A percentile compares a stretch with the other conserved stretches of the same genome.
These are phyloP conservation scores for Atkinsonella hypoxylon DNA, from an alignment of 2,329 filamentous ascomycete genomes.

Conservation along the genomic window DNA sequence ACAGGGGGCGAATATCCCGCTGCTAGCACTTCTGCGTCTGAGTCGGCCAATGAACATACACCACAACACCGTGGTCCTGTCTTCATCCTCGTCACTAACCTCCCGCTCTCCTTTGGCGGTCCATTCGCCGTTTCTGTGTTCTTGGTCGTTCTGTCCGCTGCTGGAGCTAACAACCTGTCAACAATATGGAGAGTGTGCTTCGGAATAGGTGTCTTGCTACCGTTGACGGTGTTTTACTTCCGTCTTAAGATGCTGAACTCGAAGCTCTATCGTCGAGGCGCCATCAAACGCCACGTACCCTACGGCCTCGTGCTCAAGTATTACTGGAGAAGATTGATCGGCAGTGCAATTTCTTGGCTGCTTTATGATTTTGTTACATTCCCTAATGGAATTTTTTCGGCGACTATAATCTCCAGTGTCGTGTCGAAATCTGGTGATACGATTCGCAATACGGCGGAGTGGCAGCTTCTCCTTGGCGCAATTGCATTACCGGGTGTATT, in stretches of 20 bases:
- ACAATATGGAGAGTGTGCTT: constrained; percentile 38
- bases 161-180: constrained; percentile 21
- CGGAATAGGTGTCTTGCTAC: constrained; percentile 34
- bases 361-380: constrained; percentile 38
- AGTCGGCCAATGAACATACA: constrained; percentile 34
- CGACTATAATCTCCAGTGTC: constrained; percentile 28
- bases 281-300: constrained; percentile 39
- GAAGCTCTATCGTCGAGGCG: constrained; percentile 37
- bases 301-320: constrained; percentile 36
- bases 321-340: constrained; percentile 42
- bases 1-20: constrained; percentile 33
- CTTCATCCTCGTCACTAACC: constrained; percentile 35
- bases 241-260: constrained; percentile 41
- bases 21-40: constrained; percentile 31
- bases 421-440: constrained; percentile 21
- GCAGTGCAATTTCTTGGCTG: constrained; percentile 44
- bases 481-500: constrained; percentile 37
- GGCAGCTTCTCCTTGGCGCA: constrained; percentile 33
- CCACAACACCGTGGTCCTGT: constrained; percentile 26
- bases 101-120: constrained; percentile 20
- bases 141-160: constrained; percentile 30
- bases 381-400: constrained; percentile 34
- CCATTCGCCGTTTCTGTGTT: constrained; percentile 30
- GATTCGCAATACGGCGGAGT: constrained; percentile 32
- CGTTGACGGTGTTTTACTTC: constrained; percentile 43